Conservation (phyloP, 768 basidiomycete species). For the Obba rivulosa region DNA sequence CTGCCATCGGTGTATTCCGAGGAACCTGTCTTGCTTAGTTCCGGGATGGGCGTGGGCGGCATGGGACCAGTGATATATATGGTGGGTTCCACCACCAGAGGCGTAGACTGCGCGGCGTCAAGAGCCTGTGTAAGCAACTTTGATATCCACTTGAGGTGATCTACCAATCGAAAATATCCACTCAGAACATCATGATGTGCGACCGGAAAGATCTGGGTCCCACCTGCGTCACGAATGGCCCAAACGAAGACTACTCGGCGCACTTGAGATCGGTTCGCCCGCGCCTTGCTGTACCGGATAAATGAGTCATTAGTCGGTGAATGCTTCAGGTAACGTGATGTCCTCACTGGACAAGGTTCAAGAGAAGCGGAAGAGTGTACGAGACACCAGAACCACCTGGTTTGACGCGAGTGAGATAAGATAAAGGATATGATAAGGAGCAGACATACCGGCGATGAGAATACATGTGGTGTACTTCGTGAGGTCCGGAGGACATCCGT, state of each 20-base stretch:
- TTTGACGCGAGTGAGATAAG: not conserved
- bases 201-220: constrained; percentile 1
- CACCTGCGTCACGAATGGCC: constrained; percentile 36
- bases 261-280: constrained; percentile 19
- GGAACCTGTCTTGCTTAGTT: constrained; percentile 3
- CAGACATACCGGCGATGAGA: constrained; percentile 41
- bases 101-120: constrained; percentile 19
- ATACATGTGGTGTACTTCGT: constrained; percentile 39
- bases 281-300: constrained; percentile 24
- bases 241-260: constrained; percentile 37
- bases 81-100: constrained; percentile 32
- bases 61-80: constrained; percentile 34
- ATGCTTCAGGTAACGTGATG: too few species aligned
- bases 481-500: constrained; percentile 40
- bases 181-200: not conserved
- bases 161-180: constrained; percentile 4
- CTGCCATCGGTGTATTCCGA: not conserved
- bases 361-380: constrained; percentile 39
- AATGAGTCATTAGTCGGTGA: too few species aligned
- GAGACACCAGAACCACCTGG: constrained; percentile 48
- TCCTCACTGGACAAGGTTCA: constrained; percentile 35
- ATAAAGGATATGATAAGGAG: not conserved
- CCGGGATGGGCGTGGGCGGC: not conserved
- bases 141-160: constrained; percentile 43
- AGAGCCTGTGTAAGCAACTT: constrained; percentile 30